Evolutionary conservation across 2,329 filamentous ascomycete genomes (phyloP).

Genomic region (Cercospora nicotianae): DNA sequence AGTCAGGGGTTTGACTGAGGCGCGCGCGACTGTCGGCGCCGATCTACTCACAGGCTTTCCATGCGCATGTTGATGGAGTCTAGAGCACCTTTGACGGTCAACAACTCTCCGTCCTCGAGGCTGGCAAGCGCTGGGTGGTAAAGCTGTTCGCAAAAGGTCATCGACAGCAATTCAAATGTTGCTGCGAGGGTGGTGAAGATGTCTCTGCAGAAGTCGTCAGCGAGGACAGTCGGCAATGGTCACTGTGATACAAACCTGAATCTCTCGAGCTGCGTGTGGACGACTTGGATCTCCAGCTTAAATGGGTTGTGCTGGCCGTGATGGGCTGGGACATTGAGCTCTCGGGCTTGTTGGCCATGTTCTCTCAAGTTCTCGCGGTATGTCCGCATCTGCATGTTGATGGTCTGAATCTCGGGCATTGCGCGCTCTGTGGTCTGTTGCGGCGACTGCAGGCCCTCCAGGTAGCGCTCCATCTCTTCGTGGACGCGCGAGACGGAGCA

Average conservation of each 20-base stretch:
- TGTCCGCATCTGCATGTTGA: not conserved
- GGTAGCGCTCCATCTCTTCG: not conserved
- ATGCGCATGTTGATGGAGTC: not conserved
- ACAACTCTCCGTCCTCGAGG: not conserved
- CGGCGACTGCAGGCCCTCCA: constrained; percentile 1
- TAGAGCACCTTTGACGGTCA: not conserved
- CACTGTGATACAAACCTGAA: not conserved
- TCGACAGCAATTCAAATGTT: not conserved
- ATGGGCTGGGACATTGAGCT: constrained; percentile 1
- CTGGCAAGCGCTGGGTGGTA: not conserved
- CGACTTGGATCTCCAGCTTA: constrained; percentile 5
- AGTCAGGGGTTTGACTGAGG: not conserved
- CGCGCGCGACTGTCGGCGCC: not conserved
- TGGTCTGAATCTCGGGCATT: not conserved
- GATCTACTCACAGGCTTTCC: not conserved
- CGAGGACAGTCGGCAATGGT: not conserved
- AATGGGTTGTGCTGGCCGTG: constrained; percentile 6
- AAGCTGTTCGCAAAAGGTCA: not conserved
- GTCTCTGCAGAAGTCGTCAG: not conserved
- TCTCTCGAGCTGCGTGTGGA: not conserved
- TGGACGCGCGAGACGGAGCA: not conserved
- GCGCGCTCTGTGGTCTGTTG: constrained; percentile 1
- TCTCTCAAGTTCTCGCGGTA: not conserved
- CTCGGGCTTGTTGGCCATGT: not conserved
- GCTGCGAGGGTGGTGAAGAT: constrained; percentile 1